Base-by-base conservation (phyloP, 2,329 filamentous ascomycete species). In the Chaetomium sp. region DNA sequence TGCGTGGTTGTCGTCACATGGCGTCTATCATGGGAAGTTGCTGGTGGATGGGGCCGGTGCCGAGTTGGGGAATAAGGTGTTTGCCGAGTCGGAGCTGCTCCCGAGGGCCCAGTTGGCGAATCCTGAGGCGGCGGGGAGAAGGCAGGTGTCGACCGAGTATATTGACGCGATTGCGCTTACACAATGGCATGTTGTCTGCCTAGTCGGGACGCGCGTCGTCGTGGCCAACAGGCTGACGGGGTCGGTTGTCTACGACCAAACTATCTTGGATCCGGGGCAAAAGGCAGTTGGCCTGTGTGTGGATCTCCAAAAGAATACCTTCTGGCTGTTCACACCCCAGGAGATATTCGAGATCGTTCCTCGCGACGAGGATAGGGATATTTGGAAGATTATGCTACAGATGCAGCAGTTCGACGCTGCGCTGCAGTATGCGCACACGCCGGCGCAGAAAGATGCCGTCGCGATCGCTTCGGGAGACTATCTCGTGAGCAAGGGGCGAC, bases 271-370 rank as follows among this genome's bases (percentile, higher is more conserved):
- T 62, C 84, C 87, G 4, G 91, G 90, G 0, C 91, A 97, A 71
- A 88, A 84, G 71, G 87, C 89, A 4, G 80, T 99, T n/a, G 93
- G 91, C 0, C 84, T 99, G 21, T 89, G 93, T 58, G 89, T 94
- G 9, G 95, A 99, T 76, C 85, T 90, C 66, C 94, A 95, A 76
- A 97, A 97, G 81, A 96, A 94, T 73, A 99, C 95, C 0, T 97
- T 94, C 74, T 99, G 96, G 95, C 84, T 99, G 2, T 96, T 98
- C 74, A 98, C 94, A 0, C 85, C 87, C 0, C 85, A 91, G 63
- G 93, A 96, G 72, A 97, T 99, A 58, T 97, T 93, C 71, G 95
- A 99, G 78, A 90, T 99, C 65, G 91, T 95, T 13, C 90, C 94
- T 13, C 90, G 88, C 53, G 92, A 98, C 63, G 95, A 99, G 76